Conservation (phyloP, 169 alveolate species). For the Pseudocohnilembus persalinus region DNA sequence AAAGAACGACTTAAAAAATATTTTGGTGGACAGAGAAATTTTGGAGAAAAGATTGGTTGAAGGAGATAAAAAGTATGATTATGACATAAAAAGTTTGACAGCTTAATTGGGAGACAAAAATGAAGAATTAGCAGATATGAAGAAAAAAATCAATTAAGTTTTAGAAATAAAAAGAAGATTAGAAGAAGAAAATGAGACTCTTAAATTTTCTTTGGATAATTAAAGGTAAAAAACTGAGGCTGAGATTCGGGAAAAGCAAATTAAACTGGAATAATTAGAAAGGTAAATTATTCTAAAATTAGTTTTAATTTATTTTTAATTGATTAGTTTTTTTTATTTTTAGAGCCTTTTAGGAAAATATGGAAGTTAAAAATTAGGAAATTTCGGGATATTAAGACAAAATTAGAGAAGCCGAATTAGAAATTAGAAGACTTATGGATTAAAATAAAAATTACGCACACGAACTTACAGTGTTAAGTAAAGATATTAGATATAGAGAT, state of each 20-base stretch:
- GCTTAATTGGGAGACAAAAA: constrained; percentile 35
- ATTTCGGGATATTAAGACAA: not conserved
- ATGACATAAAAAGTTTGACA: constrained; percentile 40
- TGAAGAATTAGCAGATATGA: constrained; percentile 33
- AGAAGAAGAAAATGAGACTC: constrained; percentile 44
- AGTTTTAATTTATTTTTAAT: no score
- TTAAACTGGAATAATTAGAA: constrained; percentile 39
- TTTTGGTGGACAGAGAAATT: constrained; percentile 32
- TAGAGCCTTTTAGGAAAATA: not conserved
- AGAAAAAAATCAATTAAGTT: constrained; percentile 33
- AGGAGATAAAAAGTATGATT: constrained; percentile 44
- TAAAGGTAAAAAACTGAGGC: constrained; percentile 26
- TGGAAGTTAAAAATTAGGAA: not conserved
- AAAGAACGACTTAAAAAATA: constrained; percentile 41
- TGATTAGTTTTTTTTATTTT: no score
- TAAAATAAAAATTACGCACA: not conserved
- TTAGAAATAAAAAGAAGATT: constrained; percentile 38
- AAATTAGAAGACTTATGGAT: not conserved
- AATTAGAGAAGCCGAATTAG: not conserved
- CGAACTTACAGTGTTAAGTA: not conserved
- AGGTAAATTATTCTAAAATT: constrained; percentile 23
- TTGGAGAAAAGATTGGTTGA: constrained; percentile 21
- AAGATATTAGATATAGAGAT: not conserved
- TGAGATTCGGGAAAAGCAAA: constrained; percentile 31
- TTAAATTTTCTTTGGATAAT: constrained; percentile 39